Evolutionary conservation across 140 eudicot genomes (phyloP), one percentile per base, ranked within the genome.

Genomic region (Anethum foeniculum): DNA sequence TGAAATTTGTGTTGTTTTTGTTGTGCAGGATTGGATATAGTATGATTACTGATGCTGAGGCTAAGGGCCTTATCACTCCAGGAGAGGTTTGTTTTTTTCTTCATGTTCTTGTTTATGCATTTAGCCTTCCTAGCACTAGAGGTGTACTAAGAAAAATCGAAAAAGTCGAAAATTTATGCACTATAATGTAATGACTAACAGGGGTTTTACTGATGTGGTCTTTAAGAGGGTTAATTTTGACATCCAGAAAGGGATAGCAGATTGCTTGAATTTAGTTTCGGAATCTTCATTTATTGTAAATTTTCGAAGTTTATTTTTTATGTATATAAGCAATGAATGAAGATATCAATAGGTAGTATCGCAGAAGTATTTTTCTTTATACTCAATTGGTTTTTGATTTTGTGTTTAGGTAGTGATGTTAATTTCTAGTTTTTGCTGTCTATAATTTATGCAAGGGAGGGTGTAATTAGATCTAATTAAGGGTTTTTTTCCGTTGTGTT

Each of bases 31-130:
- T 90, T 62, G 97, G 88, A 46, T 89, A 80, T 79, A 90, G 96
- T 79, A 93, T 93, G 97, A 93, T 93, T n/a, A 21, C 87, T 18
- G 97, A 93, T 88, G 97, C 97, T 60, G 97, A 93, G 82, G 88
- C 62, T 49, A 89, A 89, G 81, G 96, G 96, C 72, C 91, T 93
- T 68, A 93, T 93, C 21, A 90, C 85, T 6, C 97, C 97, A 7
- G 97, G 93, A 81, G 76, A 89, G 93, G 97, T 89, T 77, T 78
- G 92, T 52, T 75, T 30, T 43, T 38, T 21, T 7, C 30, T 73
- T 47, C 0, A 5, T 68, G 43, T 68, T 68, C 74, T 13, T 68
- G 10, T 32, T 5, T 34, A 1, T 12, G 36, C 73, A 9, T 28
- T 30, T 67, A 6, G 34, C 9, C 4, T 65, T 0, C 19, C 38